Evolutionary conservation across 2,329 filamentous ascomycete genomes (phyloP).

Genomic region (Gremmenia infestans): DNA sequence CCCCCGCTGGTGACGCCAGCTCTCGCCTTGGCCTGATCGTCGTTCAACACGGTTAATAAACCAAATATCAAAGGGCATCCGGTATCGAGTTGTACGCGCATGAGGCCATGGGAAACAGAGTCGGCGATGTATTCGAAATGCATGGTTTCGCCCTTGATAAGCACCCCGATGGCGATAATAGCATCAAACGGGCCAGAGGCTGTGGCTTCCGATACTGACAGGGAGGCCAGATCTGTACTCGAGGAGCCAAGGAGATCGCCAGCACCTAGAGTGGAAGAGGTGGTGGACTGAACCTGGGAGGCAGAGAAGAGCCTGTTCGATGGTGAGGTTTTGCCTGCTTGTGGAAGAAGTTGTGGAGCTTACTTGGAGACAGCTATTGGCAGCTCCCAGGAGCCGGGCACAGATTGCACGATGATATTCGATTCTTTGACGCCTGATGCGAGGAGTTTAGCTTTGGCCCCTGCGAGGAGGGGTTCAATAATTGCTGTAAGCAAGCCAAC

Average conservation of each 20-base stretch:
- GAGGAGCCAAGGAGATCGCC: conserved; percentile 70
- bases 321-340: conserved; percentile 10
- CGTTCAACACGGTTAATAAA: conserved; percentile 79
- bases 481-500: conserved; percentile 48
- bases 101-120: conserved; percentile 82
- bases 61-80: conserved; percentile 90
- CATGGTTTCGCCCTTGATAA: conserved; percentile 99
- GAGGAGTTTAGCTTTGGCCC: conserved; percentile 72
- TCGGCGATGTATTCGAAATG: conserved; percentile 99
- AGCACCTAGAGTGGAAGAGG: conserved; percentile 56
- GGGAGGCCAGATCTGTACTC: conserved; percentile 59
- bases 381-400: conserved; percentile 92
- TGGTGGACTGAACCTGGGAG: conserved; percentile 74
- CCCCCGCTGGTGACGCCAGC: conserved; percentile 77
- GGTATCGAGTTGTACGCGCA: conserved; percentile 87
- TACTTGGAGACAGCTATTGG: conserved; percentile 68
- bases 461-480: conserved; percentile 78
- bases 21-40: conserved; percentile 80
- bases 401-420: conserved; percentile 84
- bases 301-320: conserved; percentile 72
- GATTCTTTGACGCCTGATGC: conserved; percentile 76
- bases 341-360: not conserved
- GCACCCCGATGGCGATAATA: conserved; percentile 87
- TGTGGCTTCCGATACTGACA: conserved; percentile 34
- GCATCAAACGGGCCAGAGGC: conserved; percentile 74